Percentiles rank a stretch among this genome's conserved stretches.
Conservation (phyloP, 352 stramenopile species). For the Pythium plurisporium region DNA sequence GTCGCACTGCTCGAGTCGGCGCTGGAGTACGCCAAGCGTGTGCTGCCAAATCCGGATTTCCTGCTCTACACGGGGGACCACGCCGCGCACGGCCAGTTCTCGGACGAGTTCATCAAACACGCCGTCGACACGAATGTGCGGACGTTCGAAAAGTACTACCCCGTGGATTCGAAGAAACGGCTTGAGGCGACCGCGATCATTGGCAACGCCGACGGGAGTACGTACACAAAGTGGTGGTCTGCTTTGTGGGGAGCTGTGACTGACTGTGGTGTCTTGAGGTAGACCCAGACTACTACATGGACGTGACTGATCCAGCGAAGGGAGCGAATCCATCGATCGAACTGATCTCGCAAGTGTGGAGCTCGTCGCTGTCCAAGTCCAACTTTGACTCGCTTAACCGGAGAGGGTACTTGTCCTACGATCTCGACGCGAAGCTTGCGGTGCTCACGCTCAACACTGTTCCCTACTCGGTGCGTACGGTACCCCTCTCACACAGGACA, state of each 20-base stretch:
- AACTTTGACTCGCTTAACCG: slow-evolving; percentile 54
- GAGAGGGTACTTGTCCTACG: slow-evolving; percentile 62
- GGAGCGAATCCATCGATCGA: slow-evolving; percentile 44
- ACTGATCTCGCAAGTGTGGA: slow-evolving; percentile 48
- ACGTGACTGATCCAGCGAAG: slow-evolving; percentile 57
- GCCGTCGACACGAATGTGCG: slow-evolving; percentile 66
- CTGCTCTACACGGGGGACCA: slow-evolving; percentile 84
- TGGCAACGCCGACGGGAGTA: slow-evolving; percentile 74
- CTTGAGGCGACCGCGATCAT: slow-evolving; percentile 70
- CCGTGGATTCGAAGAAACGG: slow-evolving; percentile 20
- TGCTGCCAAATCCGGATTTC: slow-evolving; percentile 54
- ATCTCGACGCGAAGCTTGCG: slow-evolving; percentile 54
- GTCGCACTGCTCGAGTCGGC: slow-evolving; percentile 63
- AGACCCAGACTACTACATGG: slow-evolving; percentile 63
- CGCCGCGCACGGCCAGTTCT: slow-evolving; percentile 55
- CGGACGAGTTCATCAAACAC: slow-evolving; percentile 52
- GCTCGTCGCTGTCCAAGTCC: slow-evolving; percentile 36
- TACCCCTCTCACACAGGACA: too few relatives aligned
- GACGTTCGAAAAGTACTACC: slow-evolving; percentile 66
- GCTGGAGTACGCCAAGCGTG: slow-evolving; percentile 50
- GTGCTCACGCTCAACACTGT: slow-evolving; percentile 81
- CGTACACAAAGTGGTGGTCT: too few relatives aligned
- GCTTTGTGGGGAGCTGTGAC: background rate
- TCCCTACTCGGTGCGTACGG: slow-evolving; percentile 74
- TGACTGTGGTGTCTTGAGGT: too few relatives aligned